Percentiles rank a stretch among this genome's conserved stretches.
These are phyloP conservation scores for Leccinum solheimii DNA, from an alignment of 1,284 basidiomycete genomes.

Conservation along the genomic window DNA sequence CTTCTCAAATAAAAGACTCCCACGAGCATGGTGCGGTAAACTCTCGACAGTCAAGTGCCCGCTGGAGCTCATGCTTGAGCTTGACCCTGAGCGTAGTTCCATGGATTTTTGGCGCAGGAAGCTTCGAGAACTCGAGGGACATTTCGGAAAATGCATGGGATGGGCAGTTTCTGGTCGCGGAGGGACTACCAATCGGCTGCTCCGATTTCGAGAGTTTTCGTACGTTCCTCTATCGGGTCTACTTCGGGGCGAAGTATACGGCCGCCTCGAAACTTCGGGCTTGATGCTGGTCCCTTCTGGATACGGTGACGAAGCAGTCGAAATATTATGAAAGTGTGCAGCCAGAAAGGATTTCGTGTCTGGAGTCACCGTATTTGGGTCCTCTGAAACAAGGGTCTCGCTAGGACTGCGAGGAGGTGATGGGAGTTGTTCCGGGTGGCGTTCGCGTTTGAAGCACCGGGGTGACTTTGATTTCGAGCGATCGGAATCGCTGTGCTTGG, in stretches of 20 bases:
- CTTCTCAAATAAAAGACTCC: slow-evolving; percentile 25
- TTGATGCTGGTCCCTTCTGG: slow-evolving; percentile 18
- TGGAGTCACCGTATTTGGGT: slow-evolving; percentile 8
- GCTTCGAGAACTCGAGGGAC: slow-evolving; percentile 10
- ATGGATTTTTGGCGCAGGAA: slow-evolving; percentile 27
- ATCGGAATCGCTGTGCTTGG: slow-evolving; percentile 54
- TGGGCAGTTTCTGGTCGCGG: slow-evolving; percentile 35
- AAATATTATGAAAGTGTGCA: slow-evolving; percentile 31
- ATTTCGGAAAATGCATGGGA: slow-evolving; percentile 18
- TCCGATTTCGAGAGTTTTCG: slow-evolving; percentile 20
- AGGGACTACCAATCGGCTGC: slow-evolving; percentile 17
- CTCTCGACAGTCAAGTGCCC: slow-evolving; percentile 30
- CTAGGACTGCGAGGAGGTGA: slow-evolving; percentile 35
- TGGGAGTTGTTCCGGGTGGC: slow-evolving; percentile 38
- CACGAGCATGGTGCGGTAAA: slow-evolving; percentile 16
- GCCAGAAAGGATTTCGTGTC: slow-evolving; percentile 10
- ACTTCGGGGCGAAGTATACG: slow-evolving; percentile 67
- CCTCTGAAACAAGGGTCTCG: slow-evolving; percentile 11
- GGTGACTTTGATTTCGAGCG: slow-evolving; percentile 66
- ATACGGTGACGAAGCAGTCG: slow-evolving; percentile 36
- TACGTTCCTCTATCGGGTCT: slow-evolving; percentile 31
- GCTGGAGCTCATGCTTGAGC: slow-evolving; percentile 37
- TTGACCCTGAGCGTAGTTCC: slow-evolving; percentile 26
- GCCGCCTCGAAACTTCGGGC: slow-evolving; percentile 35
- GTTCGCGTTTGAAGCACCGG: slow-evolving; percentile 41